Evolutionary conservation across 2,329 filamentous ascomycete genomes (phyloP).

Genomic region (Penicillium sp.): DNA sequence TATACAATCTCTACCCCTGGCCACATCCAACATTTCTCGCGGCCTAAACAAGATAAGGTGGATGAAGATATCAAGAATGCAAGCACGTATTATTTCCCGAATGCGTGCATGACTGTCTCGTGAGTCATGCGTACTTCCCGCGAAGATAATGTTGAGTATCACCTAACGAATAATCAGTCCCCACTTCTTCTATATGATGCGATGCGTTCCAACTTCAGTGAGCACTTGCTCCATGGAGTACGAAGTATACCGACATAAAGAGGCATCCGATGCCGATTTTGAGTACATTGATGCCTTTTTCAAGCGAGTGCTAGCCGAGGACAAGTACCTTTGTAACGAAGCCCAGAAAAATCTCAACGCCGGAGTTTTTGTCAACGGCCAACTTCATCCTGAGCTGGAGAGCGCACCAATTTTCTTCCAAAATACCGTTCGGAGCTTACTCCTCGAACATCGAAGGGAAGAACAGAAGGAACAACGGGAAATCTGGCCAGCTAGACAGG

Average conservation of each 20-base stretch:
- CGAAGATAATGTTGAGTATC: neutral
- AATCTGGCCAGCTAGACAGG: constrained; percentile 56
- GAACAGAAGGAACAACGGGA: constrained; percentile 52
- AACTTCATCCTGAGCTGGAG: constrained; percentile 64
- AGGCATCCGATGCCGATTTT: constrained; percentile 62
- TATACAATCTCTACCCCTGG: constrained; percentile 53
- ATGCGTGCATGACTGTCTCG: constrained; percentile 42
- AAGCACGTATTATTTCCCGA: constrained; percentile 43
- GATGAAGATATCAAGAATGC: constrained; percentile 48
- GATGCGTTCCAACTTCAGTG: constrained; percentile 61
- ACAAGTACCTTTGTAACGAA: constrained; percentile 63
- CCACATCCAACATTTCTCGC: constrained; percentile 55
- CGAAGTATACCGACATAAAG: constrained; percentile 66
- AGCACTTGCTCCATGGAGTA: constrained; percentile 61
- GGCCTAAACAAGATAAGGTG: constrained; percentile 54
- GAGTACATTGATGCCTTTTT: constrained; percentile 61
- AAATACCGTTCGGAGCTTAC: constrained; percentile 53
- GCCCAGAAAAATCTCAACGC: constrained; percentile 64
- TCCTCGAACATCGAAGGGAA: constrained; percentile 50
- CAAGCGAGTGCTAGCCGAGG: constrained; percentile 66
- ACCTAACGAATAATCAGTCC: constrained; percentile 41
- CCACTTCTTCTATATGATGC: constrained; percentile 66
- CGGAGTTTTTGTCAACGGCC: constrained; percentile 65
- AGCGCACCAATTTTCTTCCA: constrained; percentile 63
- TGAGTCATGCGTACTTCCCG: constrained; percentile 21